Evolutionary conservation across 2,329 filamentous ascomycete genomes (phyloP).

Genomic region (Neofusicoccum sp.): DNA sequence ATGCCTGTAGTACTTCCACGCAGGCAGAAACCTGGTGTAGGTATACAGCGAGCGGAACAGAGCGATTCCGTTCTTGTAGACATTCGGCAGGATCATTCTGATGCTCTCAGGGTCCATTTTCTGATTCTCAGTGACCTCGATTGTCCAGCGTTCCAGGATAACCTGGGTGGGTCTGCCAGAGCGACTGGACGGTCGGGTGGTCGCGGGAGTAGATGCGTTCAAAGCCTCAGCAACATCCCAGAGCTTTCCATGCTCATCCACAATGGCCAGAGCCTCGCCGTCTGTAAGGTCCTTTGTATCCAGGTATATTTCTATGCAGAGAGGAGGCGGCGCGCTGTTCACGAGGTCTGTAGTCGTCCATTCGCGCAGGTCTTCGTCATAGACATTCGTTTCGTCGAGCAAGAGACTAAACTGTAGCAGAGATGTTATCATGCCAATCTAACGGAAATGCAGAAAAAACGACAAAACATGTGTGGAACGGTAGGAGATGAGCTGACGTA

Average conservation of each 20-base stretch:
- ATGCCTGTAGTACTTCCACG: constrained; percentile 81
- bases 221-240: constrained; percentile 91
- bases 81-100: constrained; percentile 65
- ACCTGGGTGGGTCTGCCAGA: constrained; percentile 64
- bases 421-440: constrained; percentile 22
- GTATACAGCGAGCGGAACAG: constrained; percentile 89
- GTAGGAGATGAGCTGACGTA: constrained; percentile 48
- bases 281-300: constrained; percentile 77
- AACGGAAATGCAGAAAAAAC: background rate
- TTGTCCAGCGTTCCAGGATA: constrained; percentile 85
- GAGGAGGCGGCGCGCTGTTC: constrained; percentile 74
- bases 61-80: constrained; percentile 97
- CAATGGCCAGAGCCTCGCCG: constrained; percentile 82
- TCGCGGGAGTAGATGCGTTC: constrained; percentile 59
- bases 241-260: constrained; percentile 86
- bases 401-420: constrained; percentile 85
- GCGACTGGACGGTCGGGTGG: constrained; percentile 51
- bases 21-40: constrained; percentile 78
- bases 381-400: constrained; percentile 87
- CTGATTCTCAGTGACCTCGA: constrained; percentile 70
- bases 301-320: constrained; percentile 89
- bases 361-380: constrained; percentile 74
- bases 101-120: constrained; percentile 51
- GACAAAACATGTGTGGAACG: background rate
- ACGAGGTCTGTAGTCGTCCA: constrained; percentile 83